Percentiles rank a stretch among this genome's conserved stretches.
These are phyloP conservation scores for Coniophora puteana DNA, from an alignment of 1,284 basidiomycete species.

Conservation along the genomic window DNA sequence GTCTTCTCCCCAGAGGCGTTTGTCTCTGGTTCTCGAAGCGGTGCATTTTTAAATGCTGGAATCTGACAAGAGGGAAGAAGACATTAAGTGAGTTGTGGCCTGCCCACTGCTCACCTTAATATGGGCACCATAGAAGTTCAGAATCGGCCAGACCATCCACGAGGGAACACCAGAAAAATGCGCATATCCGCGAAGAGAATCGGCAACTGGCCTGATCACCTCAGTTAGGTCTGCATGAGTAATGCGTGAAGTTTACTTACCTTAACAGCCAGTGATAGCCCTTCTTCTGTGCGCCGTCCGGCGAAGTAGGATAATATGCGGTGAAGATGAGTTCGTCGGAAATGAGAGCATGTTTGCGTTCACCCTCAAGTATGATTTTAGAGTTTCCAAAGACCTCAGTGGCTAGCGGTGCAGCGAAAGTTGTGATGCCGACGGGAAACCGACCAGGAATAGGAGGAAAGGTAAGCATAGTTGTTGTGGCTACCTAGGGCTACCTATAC, in stretches of 20 bases:
- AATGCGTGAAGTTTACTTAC: slow-evolving; percentile 29
- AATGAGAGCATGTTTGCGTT: slow-evolving; percentile 36
- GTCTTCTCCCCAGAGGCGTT: slow-evolving; percentile 6
- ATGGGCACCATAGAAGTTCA: slow-evolving; percentile 46
- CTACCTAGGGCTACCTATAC: too few species aligned
- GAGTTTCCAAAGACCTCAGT: slow-evolving; percentile 37
- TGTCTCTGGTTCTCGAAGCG: slow-evolving; percentile 41
- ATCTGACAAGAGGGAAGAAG: slow-evolving; percentile 33
- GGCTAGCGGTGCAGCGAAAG: slow-evolving; percentile 43
- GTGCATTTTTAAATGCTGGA: slow-evolving; percentile 53
- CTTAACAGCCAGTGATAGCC: slow-evolving; percentile 52
- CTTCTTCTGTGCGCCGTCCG: slow-evolving; percentile 24
- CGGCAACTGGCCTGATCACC: slow-evolving; percentile 35
- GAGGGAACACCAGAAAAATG: slow-evolving; percentile 39
- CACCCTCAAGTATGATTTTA: slow-evolving; percentile 26
- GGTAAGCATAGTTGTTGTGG: slow-evolving; percentile 43
- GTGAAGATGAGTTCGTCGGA: slow-evolving; percentile 58
- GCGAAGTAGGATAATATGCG: slow-evolving; percentile 56
- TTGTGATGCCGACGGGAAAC: slow-evolving; percentile 52
- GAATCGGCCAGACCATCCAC: slow-evolving; percentile 47
- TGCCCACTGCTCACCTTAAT: slow-evolving; percentile 31
- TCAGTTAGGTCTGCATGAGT: slow-evolving; percentile 2
- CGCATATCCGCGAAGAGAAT: slow-evolving; percentile 41
- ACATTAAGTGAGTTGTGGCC: background rate
- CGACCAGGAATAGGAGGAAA: slow-evolving; percentile 39